Evolutionary conservation across 2,329 filamentous ascomycete genomes (phyloP).

Genomic region (Scedosporium dehoogii): DNA sequence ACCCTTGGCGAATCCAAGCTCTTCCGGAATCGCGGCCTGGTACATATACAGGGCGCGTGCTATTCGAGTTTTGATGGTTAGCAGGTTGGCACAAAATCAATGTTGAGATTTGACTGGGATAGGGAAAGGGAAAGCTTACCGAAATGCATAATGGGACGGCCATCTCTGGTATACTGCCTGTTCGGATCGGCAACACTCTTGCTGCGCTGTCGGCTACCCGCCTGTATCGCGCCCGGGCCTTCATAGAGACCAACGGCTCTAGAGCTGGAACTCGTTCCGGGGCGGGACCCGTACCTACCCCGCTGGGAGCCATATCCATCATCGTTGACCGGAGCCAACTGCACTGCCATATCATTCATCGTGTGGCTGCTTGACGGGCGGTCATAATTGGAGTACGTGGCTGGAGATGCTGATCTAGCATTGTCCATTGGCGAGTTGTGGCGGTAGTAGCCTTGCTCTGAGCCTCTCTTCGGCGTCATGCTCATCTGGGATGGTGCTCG

Average conservation of each 20-base stretch:
- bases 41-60: slow-evolving; percentile 93
- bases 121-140: slow-evolving; percentile 51
- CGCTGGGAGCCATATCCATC: slow-evolving; percentile 50
- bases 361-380: slow-evolving; percentile 42
- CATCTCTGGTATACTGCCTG: slow-evolving; percentile 77
- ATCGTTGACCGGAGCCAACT: slow-evolving; percentile 48
- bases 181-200: slow-evolving; percentile 78
- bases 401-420: slow-evolving; percentile 36
- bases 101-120: neutral
- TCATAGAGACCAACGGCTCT: slow-evolving; percentile 49
- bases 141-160: slow-evolving; percentile 81
- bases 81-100: neutral
- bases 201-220: slow-evolving; percentile 48
- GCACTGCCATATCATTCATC: slow-evolving; percentile 54
- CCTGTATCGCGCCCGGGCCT: slow-evolving; percentile 26
- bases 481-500: slow-evolving; percentile 27
- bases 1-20: slow-evolving; percentile 84
- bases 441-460: slow-evolving; percentile 40
- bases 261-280: slow-evolving; percentile 33
- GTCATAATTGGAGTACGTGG: slow-evolving; percentile 35
- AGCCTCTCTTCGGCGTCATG: slow-evolving; percentile 32
- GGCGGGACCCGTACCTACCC: slow-evolving; percentile 31
- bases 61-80: slow-evolving; percentile 25
- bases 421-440: slow-evolving; percentile 41
- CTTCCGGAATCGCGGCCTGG: slow-evolving; percentile 87